phyloP scores from a whole-genome alignment of 768 basidiomycete genomes.

The Trametes villosa region DNA sequence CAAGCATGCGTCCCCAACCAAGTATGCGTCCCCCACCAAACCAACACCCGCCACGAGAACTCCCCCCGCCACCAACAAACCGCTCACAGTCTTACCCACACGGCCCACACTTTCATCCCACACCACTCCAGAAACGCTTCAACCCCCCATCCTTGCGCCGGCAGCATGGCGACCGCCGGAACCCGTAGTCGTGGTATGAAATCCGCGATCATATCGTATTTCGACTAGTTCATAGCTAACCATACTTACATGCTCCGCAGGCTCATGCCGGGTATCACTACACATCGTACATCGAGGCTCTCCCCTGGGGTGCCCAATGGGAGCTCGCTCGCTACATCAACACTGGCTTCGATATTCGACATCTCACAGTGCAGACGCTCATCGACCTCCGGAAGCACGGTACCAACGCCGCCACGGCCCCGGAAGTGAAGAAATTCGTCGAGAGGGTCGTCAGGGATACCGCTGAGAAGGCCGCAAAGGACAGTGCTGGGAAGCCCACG shows the following conservation, averaged over 20 bases:
- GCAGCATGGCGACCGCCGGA: neutral
- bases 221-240: neutral
- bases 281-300: neutral
- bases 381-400: slow-evolving; percentile 28
- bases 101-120: neutral
- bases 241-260: neutral
- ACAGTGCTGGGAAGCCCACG: neutral
- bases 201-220: neutral
- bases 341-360: slow-evolving; percentile 35
- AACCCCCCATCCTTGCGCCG: neutral
- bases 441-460: neutral
- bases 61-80: too few relatives aligned
- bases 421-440: slow-evolving; percentile 11
- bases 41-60: too few relatives aligned
- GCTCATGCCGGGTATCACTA: neutral
- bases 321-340: slow-evolving; percentile 53
- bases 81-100: neutral
- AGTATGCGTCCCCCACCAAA: too few relatives aligned
- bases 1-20: too few relatives aligned
- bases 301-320: slow-evolving; percentile 51
- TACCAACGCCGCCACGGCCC: slow-evolving; percentile 33
- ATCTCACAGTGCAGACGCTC: slow-evolving; percentile 37
- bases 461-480: neutral
- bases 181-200: slow-evolving; percentile 14
- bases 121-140: neutral